Percentiles rank a stretch among this genome's conserved stretches.
These are phyloP conservation scores for Hymenoscyphus repandus DNA, from an alignment of 2,329 filamentous ascomycete genomes.

Conservation along the genomic window DNA sequence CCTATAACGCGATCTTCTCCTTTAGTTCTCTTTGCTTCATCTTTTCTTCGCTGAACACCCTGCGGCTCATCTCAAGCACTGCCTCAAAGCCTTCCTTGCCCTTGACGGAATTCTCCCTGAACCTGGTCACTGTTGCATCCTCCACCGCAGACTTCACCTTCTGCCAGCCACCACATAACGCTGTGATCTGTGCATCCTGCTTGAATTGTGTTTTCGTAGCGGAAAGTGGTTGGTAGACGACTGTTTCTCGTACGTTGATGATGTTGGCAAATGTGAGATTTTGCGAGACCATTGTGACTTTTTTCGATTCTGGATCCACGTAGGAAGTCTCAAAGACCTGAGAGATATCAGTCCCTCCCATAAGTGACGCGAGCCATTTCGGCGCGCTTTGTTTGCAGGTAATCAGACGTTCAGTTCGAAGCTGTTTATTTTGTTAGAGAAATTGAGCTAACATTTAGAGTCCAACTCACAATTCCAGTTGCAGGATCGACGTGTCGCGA, in stretches of 20 bases:
- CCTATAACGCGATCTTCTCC: slow-evolving; percentile 15
- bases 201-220: slow-evolving; percentile 68
- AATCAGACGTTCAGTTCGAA: slow-evolving; percentile 66
- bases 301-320: slow-evolving; percentile 76
- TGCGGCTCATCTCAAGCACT: slow-evolving; percentile 86
- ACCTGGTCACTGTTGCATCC: slow-evolving; percentile 81
- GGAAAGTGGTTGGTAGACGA: slow-evolving; percentile 66
- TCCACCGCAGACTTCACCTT: slow-evolving; percentile 95
- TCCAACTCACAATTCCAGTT: slow-evolving; percentile 58
- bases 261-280: slow-evolving; percentile 93
- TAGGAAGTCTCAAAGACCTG: slow-evolving; percentile 95
- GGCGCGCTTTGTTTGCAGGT: slow-evolving; percentile 63
- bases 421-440: slow-evolving; percentile 35
- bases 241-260: slow-evolving; percentile 87
- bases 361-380: slow-evolving; percentile 73
- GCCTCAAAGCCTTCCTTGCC: slow-evolving; percentile 93
- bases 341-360: slow-evolving; percentile 75
- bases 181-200: slow-evolving; percentile 89
- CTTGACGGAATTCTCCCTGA: slow-evolving; percentile 85
- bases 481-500: slow-evolving; percentile 60
- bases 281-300: slow-evolving; percentile 92
- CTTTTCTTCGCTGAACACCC: slow-evolving; percentile 86
- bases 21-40: slow-evolving; percentile 43
- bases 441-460: background rate
- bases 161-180: slow-evolving; percentile 93